Conservation (phyloP, 2,329 filamentous ascomycete species). For the Curvularia sp. region DNA sequence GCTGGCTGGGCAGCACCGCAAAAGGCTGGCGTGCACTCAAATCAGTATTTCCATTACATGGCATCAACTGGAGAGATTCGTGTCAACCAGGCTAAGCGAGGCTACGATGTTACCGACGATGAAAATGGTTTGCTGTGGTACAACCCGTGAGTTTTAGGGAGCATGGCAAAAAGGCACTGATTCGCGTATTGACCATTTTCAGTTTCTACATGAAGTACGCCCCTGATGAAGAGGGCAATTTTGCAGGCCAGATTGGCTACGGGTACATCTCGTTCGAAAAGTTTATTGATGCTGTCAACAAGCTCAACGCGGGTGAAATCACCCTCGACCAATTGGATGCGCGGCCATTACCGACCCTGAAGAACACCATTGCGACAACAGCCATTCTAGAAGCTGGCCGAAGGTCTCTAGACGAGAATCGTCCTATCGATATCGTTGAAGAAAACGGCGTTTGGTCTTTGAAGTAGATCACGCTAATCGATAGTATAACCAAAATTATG, state of each 20-base stretch:
- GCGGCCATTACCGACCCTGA: constrained; percentile 81
- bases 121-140: constrained; percentile 76
- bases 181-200: constrained; percentile 15
- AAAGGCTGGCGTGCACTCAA: constrained; percentile 91
- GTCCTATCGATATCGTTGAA: constrained; percentile 76
- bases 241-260: constrained; percentile 88
- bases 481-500: not conserved
- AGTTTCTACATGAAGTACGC: constrained; percentile 93
- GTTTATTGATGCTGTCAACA: constrained; percentile 85
- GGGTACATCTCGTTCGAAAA: constrained; percentile 96
- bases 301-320: constrained; percentile 75
- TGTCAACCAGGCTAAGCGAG: constrained; percentile 91
- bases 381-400: constrained; percentile 90
- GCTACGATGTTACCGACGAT: constrained; percentile 94
- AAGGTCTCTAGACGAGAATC: constrained; percentile 80
- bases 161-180: not conserved
- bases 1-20: constrained; percentile 94
- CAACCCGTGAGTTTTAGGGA: constrained; percentile 69
- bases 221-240: constrained; percentile 93
- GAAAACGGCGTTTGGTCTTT: constrained; percentile 73
- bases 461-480: constrained; percentile 50
- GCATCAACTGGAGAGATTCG: constrained; percentile 83
- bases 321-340: constrained; percentile 79
- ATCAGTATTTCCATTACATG: constrained; percentile 97
- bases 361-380: constrained; percentile 89